Evolutionary conservation across 192 early-diverging fungal genomes (phyloP).

Genomic region (Jimgerdemannia lactiflua): DNA sequence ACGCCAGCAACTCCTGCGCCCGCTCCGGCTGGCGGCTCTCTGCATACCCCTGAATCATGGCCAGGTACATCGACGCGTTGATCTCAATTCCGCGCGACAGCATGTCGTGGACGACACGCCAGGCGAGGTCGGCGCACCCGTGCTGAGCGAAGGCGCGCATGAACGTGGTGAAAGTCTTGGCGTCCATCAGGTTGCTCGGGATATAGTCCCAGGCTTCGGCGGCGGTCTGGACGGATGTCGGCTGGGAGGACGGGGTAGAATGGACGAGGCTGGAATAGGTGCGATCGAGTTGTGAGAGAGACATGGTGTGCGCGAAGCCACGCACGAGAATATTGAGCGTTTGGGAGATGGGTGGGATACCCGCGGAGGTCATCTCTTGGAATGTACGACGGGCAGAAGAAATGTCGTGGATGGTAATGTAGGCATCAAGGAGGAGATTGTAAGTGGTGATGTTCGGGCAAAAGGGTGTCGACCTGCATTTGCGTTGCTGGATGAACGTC

Average conservation of each 20-base stretch:
- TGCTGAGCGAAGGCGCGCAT: not conserved
- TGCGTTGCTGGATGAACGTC: not conserved
- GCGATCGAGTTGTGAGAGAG: not conserved
- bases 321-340: not conserved
- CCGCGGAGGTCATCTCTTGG: not conserved
- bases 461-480: not conserved
- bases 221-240: too few relatives aligned
- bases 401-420: not conserved
- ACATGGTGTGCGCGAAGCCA: not conserved
- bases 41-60: too few relatives aligned
- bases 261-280: not conserved
- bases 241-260: not conserved
- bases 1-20: not conserved
- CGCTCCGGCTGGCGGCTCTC: too few relatives aligned
- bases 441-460: not conserved
- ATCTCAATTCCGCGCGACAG: too few relatives aligned
- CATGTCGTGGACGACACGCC: not conserved
- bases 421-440: not conserved
- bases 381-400: not conserved
- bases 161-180: not conserved
- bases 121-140: not conserved
- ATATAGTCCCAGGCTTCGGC: too few relatives aligned
- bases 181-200: not conserved
- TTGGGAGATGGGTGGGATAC: not conserved
- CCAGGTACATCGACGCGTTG: too few relatives aligned